Conservation (phyloP, 257 asterid genomes). For the Salvia splendens region DNA sequence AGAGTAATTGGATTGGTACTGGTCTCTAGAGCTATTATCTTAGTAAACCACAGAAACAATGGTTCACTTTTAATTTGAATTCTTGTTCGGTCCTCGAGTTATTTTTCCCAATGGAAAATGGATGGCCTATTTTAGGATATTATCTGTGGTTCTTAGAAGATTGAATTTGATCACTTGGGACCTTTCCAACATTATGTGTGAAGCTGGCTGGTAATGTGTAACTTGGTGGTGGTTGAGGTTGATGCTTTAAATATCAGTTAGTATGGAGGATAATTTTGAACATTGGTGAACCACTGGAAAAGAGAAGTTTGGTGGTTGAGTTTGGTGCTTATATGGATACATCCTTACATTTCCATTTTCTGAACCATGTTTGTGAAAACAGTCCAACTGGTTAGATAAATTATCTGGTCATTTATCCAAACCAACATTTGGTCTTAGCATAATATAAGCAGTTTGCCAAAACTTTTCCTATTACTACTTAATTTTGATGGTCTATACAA, state of each 20-base stretch:
- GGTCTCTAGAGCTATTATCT: background rate
- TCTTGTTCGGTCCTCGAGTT: slow-evolving; percentile 4
- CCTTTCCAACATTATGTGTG: slow-evolving; percentile 6
- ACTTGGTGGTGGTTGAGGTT: slow-evolving; percentile 7
- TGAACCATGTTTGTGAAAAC: background rate
- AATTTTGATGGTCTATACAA: background rate
- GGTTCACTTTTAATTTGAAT: background rate
- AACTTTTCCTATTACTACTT: background rate
- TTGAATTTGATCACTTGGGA: background rate
- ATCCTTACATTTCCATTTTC: background rate
- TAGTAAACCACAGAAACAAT: background rate
- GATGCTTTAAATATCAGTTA: slow-evolving; percentile 5
- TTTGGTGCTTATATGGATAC: background rate
- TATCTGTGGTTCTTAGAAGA: slow-evolving; percentile 9
- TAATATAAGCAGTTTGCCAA: background rate
- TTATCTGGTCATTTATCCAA: background rate
- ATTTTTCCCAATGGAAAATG: background rate
- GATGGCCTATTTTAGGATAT: background rate
- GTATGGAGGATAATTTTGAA: slow-evolving; percentile 8
- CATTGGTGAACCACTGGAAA: background rate
- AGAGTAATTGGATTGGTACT: slow-evolving; percentile 4
- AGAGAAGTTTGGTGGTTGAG: background rate
- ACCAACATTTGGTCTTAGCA: background rate
- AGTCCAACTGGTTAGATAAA: background rate
- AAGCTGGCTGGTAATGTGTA: background rate